Conservation (phyloP, 2,329 filamentous ascomycete genomes). For the Xylogone sp. region DNA sequence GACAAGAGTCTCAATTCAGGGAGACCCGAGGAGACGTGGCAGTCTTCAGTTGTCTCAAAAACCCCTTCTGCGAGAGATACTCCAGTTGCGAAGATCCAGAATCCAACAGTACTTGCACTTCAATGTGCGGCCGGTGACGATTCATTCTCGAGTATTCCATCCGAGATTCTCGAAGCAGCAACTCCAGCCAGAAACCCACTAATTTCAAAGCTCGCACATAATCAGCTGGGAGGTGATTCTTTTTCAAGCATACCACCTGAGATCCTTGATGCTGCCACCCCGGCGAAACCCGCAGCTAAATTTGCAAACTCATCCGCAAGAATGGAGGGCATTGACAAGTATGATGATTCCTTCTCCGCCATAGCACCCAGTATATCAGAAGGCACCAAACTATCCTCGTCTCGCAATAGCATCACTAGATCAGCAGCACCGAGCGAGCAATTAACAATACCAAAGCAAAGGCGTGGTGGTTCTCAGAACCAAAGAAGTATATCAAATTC, state of each 20-base stretch:
- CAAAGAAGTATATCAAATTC: neutral
- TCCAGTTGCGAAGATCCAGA: slow-evolving; percentile 9
- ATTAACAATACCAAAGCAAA: neutral
- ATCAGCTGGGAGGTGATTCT: slow-evolving; percentile 15
- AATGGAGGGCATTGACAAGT: slow-evolving; percentile 5
- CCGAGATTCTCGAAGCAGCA: slow-evolving; percentile 18
- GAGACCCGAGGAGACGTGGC: no score
- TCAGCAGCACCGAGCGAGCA: neutral
- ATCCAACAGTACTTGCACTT: slow-evolving; percentile 12
- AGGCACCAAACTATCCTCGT: slow-evolving; percentile 1
- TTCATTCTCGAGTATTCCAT: slow-evolving; percentile 22
- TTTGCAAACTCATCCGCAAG: slow-evolving; percentile 1
- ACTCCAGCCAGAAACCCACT: slow-evolving; percentile 15
- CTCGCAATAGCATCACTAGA: neutral
- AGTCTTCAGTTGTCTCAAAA: neutral
- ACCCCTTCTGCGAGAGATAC: slow-evolving; percentile 8
- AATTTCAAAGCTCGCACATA: slow-evolving; percentile 7
- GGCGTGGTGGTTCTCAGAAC: neutral
- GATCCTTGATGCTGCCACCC: slow-evolving; percentile 18
- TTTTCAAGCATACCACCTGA: slow-evolving; percentile 17
- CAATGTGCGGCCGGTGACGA: slow-evolving; percentile 13
- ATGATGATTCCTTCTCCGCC: slow-evolving; percentile 7
- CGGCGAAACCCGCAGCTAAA: slow-evolving; percentile 5
- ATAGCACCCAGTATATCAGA: slow-evolving; percentile 4
- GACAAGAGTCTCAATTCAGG: slow-evolving; percentile 11